Evolutionary conservation across 2,329 filamentous ascomycete species (phyloP).

Genomic region (Monilinia polystroma): DNA sequence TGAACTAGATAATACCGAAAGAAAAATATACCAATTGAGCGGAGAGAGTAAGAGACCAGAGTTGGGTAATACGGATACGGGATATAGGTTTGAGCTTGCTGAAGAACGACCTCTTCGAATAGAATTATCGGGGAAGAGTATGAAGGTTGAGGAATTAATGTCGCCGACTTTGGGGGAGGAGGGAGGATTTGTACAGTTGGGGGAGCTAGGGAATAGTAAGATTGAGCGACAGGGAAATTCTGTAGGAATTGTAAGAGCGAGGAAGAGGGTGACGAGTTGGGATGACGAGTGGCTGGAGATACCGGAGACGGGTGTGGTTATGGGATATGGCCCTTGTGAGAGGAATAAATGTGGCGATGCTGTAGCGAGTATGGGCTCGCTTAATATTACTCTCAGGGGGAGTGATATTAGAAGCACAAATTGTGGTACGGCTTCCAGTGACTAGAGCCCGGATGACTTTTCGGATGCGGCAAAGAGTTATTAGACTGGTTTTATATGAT

Average conservation of each 20-base stretch:
- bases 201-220: neutral
- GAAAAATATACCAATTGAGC: neutral
- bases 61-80: neutral
- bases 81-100: neutral
- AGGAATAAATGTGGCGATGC: neutral
- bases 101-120: neutral
- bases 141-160: neutral
- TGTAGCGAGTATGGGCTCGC: neutral
- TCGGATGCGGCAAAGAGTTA: neutral
- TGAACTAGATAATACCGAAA: neutral
- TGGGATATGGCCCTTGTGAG: neutral
- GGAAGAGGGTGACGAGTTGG: neutral
- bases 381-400: neutral
- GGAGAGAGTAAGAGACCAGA: neutral
- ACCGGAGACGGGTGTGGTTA: neutral
- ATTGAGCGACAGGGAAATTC: neutral
- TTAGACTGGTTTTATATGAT: neutral
- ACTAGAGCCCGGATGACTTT: neutral
- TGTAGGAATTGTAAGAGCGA: neutral
- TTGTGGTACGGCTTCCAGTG: no score
- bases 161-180: conserved; percentile 5
- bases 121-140: neutral
- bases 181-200: neutral
- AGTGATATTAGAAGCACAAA: neutral
- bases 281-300: neutral